Evolutionary conservation across 1,284 basidiomycete species (phyloP).

Genomic region (Schizophyllum amplum): DNA sequence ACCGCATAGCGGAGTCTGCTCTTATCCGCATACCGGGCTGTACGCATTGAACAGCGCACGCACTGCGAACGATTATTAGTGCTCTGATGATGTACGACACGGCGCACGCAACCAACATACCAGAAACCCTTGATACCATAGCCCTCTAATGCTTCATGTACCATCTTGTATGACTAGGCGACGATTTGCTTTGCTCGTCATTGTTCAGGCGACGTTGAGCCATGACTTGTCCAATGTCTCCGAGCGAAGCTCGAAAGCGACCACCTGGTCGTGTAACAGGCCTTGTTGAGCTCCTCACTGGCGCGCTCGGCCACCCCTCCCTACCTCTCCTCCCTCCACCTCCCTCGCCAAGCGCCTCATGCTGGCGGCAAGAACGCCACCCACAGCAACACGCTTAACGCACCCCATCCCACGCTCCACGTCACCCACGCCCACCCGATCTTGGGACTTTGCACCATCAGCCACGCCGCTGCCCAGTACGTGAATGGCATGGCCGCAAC

Average conservation of each 20-base stretch:
- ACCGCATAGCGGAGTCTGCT: no score
- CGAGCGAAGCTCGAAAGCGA: no score
- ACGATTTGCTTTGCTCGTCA: no score
- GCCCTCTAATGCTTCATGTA: neutral
- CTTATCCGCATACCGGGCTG: no score
- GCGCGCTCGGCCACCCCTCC: no score
- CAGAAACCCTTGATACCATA: neutral
- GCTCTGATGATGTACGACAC: neutral
- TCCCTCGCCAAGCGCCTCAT: conserved; percentile 21
- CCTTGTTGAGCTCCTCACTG: neutral
- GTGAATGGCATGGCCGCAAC: conserved; percentile 72
- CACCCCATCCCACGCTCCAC: conserved; percentile 77
- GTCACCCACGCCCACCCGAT: conserved; percentile 49
- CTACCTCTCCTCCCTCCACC: no score
- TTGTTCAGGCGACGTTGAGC: no score
- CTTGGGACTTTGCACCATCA: conserved; percentile 42
- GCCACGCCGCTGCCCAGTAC: conserved; percentile 77
- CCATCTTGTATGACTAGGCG: neutral
- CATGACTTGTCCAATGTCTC: neutral
- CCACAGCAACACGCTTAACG: conserved; percentile 74
- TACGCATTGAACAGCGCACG: no score
- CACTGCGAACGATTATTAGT: no score
- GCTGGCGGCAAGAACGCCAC: conserved; percentile 86
- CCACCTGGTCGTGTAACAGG: no score
- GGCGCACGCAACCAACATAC: neutral